phyloP scores from a whole-genome alignment of 495 filamentous ascomycete species.

The Podospora australis region DNA sequence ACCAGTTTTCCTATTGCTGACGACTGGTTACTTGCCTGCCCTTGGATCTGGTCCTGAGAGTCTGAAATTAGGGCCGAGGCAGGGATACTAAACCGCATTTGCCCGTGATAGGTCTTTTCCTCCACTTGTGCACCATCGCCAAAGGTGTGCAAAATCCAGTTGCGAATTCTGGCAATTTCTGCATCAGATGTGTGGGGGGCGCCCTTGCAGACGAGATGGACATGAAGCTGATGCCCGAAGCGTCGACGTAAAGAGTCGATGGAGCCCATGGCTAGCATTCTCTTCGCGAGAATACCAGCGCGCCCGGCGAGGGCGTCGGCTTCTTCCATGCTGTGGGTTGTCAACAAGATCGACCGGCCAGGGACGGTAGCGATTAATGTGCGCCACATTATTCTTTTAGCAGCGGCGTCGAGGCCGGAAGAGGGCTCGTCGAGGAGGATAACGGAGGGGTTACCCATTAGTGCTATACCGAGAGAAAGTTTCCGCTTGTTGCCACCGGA shows the following conservation, averaged over 20 bases:
- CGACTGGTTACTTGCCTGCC: constrained; percentile 15
- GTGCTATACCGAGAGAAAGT: constrained; percentile 60
- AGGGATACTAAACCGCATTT: constrained; percentile 71
- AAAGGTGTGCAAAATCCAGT: constrained; percentile 54
- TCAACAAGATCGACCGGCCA: constrained; percentile 59
- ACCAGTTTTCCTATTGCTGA: constrained; percentile 57
- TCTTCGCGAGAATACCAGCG: constrained; percentile 63
- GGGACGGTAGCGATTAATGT: constrained; percentile 52
- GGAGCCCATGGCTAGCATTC: constrained; percentile 65
- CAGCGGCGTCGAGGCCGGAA: constrained; percentile 64
- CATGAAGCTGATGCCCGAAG: constrained; percentile 56
- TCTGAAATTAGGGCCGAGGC: background rate
- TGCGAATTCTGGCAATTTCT: constrained; percentile 57
- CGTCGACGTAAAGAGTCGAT: constrained; percentile 50
- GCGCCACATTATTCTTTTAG: constrained; percentile 72
- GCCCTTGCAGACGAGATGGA: constrained; percentile 65
- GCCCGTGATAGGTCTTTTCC: constrained; percentile 71
- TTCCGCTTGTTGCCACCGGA: constrained; percentile 61
- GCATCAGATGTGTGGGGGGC: constrained; percentile 61
- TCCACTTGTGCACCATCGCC: constrained; percentile 59
- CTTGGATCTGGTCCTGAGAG: background rate
- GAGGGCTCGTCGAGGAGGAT: constrained; percentile 66
- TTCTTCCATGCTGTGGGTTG: constrained; percentile 79
- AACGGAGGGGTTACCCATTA: constrained; percentile 70
- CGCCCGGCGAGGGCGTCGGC: constrained; percentile 65